Percentiles rank a stretch among this genome's conserved stretches.
phyloP scores from a whole-genome alignment of 768 basidiomycete species.

The Lanmaoa rubissima region DNA sequence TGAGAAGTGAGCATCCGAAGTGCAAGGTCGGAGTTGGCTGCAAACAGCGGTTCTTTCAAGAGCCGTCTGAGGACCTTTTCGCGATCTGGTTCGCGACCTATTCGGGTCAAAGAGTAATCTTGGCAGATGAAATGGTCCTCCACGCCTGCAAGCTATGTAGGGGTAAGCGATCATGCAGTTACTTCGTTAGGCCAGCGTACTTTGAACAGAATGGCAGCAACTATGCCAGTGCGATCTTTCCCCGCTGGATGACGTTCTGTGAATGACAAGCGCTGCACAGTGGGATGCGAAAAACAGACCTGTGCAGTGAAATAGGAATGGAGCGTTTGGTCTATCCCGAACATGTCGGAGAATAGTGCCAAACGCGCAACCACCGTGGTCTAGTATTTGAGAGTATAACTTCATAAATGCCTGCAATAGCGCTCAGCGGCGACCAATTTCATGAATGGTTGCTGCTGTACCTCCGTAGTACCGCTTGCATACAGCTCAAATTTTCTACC shows the following conservation, averaged over 20 bases:
- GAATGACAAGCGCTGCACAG: not conserved
- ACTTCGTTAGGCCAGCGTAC: constrained; percentile 34
- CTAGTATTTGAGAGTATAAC: constrained; percentile 77
- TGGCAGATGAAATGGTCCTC: constrained; percentile 59
- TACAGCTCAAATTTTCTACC: constrained; percentile 54
- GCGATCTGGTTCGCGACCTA: constrained; percentile 78
- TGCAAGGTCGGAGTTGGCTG: constrained; percentile 69
- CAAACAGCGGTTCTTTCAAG: constrained; percentile 68
- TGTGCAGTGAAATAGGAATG: constrained; percentile 76
- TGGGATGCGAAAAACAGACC: constrained; percentile 29
- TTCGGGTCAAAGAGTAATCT: constrained; percentile 75
- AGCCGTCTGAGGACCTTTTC: constrained; percentile 68
- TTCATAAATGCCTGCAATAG: constrained; percentile 68
- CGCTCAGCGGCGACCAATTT: not conserved
- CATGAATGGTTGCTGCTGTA: constrained; percentile 22
- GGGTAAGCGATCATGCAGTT: not conserved
- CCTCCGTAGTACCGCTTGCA: constrained; percentile 79
- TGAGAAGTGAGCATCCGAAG: constrained; percentile 83
- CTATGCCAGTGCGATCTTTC: constrained; percentile 78
- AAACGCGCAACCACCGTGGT: constrained; percentile 67
- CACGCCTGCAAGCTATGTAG: constrained; percentile 65
- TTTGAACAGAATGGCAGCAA: constrained; percentile 70
- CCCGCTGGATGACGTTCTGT: constrained; percentile 46
- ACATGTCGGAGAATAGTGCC: constrained; percentile 72
- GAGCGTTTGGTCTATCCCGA: constrained; percentile 62